Percentiles rank a stretch among this genome's conserved stretches.
These are phyloP conservation scores for Neonectria ditissima DNA, from an alignment of 2,329 filamentous ascomycete species.

Conservation along the genomic window DNA sequence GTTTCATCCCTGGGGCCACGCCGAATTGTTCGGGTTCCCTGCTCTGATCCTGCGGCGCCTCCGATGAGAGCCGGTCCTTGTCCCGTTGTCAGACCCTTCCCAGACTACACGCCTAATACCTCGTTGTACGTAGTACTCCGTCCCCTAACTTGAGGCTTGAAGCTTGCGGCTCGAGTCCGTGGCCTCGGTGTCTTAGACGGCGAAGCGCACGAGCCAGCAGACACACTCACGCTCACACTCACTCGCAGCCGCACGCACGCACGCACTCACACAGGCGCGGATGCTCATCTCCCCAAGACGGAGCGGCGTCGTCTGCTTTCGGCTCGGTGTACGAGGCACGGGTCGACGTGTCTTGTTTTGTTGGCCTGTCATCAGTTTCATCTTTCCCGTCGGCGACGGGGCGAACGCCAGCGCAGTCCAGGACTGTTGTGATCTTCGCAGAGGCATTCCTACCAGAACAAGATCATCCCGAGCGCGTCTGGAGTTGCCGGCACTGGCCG, in stretches of 20 bases:
- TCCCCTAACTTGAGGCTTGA: not conserved
- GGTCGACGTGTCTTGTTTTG: conserved; percentile 39
- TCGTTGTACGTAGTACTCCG: not conserved
- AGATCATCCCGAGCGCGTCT: not conserved
- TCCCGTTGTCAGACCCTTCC: conserved; percentile 17
- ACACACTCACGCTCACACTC: not conserved
- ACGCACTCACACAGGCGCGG: conserved; percentile 23
- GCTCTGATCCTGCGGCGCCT: conserved; percentile 35
- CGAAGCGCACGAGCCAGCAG: conserved; percentile 33
- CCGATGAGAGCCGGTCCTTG: conserved; percentile 27
- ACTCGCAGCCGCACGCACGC: conserved; percentile 4
- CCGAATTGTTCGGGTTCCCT: conserved; percentile 26
- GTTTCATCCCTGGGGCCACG: conserved; percentile 40
- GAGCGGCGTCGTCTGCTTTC: conserved; percentile 34
- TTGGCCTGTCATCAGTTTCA: conserved; percentile 43
- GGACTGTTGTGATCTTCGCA: conserved; percentile 12
- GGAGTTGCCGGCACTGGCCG: not conserved
- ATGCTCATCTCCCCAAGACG: conserved; percentile 37
- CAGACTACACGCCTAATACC: not conserved
- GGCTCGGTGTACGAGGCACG: conserved; percentile 27
- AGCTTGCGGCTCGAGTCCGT: conserved; percentile 15
- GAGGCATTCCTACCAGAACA: not conserved
- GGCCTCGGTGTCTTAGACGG: conserved; percentile 30
- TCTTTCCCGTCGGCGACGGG: conserved; percentile 18
- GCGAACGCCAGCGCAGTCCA: conserved; percentile 10